Conservation (phyloP, 768 basidiomycete species). For the Jaapia argillacea region DNA sequence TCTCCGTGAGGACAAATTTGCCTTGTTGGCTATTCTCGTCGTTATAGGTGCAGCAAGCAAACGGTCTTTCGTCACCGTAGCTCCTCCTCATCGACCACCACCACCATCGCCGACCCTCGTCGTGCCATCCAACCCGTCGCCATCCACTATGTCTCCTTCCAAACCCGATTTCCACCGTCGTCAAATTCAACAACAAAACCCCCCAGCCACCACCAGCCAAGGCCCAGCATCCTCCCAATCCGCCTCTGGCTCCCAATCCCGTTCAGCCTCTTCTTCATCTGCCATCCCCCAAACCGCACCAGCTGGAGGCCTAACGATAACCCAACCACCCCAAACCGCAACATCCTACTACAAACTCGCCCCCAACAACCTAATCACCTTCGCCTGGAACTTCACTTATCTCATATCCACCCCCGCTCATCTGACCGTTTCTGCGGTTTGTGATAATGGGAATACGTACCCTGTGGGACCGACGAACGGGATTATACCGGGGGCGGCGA, state of each 20-base stretch:
- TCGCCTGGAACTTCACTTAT: constrained; percentile 84
- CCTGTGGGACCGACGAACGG: constrained; percentile 75
- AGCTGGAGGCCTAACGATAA: constrained; percentile 61
- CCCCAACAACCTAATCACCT: constrained; percentile 60
- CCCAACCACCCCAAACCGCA: constrained; percentile 71
- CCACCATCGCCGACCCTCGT: no score
- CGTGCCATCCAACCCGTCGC: no score
- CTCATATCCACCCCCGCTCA: constrained; percentile 60
- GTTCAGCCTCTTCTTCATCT: constrained; percentile 2
- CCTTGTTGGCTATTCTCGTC: no score
- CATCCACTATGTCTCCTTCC: no score
- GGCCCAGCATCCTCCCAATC: no score
- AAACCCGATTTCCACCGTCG: no score
- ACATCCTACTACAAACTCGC: constrained; percentile 90
- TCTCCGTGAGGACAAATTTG: no score
- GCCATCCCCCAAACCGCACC: constrained; percentile 41
- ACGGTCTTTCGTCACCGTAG: no score
- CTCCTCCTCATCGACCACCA: no score
- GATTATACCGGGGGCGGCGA: constrained; percentile 59
- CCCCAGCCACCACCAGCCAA: no score
- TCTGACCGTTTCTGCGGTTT: constrained; percentile 74
- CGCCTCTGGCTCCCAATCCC: not conserved
- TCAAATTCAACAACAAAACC: no score
- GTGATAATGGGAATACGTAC: constrained; percentile 85
- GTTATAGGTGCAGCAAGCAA: no score